phyloP scores from a whole-genome alignment of 2,329 filamentous ascomycete species.

The Furcasterigmium furcatum region DNA sequence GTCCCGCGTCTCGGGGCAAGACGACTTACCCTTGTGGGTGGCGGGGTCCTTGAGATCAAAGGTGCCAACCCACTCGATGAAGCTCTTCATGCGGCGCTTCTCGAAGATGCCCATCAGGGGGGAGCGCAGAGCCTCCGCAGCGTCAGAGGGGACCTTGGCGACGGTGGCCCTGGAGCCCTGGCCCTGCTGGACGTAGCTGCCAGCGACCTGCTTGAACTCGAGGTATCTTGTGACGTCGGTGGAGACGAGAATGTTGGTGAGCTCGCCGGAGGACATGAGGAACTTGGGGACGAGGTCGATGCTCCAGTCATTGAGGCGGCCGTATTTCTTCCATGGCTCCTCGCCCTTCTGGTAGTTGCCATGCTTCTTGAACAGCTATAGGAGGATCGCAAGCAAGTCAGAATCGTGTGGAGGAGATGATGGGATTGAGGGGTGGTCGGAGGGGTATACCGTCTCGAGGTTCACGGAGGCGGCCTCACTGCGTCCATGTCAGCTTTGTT shows the following conservation, averaged over 20 bases:
- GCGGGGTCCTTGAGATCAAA: constrained; percentile 79
- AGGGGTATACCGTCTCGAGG: constrained; percentile 72
- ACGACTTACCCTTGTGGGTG: constrained; percentile 78
- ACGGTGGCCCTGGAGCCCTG: constrained; percentile 80
- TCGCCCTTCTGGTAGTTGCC: constrained; percentile 75
- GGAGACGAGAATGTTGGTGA: constrained; percentile 97
- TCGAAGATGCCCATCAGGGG: constrained; percentile 97
- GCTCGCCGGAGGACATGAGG: constrained; percentile 96
- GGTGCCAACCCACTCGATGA: constrained; percentile 90
- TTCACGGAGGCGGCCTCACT: constrained; percentile 96
- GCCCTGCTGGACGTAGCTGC: constrained; percentile 94
- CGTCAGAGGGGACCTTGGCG: constrained; percentile 94
- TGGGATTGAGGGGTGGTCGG: constrained; percentile 6
- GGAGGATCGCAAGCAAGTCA: constrained; percentile 8
- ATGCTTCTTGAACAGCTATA: constrained; percentile 92
- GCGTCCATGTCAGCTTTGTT: constrained; percentile 7
- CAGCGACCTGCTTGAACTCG: constrained; percentile 91
- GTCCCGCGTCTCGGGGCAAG: neutral
- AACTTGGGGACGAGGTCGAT: constrained; percentile 98
- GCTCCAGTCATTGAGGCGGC: constrained; percentile 97
- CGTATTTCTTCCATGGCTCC: constrained; percentile 98
- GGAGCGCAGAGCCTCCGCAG: constrained; percentile 83
- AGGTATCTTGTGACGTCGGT: constrained; percentile 89
- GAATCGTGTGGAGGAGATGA: too few relatives aligned
- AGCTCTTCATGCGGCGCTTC: constrained; percentile 95